Percentiles rank a stretch among this genome's conserved stretches.
These are phyloP conservation scores for Claviceps paspali DNA, from an alignment of 2,329 filamentous ascomycete species.

Conservation along the genomic window DNA sequence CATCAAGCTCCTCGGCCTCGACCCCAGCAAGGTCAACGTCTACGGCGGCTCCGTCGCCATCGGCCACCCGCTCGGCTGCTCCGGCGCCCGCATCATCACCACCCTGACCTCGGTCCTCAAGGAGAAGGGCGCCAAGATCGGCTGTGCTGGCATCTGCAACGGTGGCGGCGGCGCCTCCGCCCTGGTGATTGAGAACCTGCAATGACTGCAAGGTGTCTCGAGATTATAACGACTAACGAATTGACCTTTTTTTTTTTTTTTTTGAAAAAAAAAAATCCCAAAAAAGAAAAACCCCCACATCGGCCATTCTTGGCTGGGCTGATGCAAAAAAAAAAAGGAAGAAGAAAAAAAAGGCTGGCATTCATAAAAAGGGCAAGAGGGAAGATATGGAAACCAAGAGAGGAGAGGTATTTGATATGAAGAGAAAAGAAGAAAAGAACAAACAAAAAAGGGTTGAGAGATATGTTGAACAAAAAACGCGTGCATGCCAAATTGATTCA, in stretches of 20 bases:
- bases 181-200: conserved; percentile 68
- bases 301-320: no score
- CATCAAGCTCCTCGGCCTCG: conserved; percentile 73
- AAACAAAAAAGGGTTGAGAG: no score
- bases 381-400: no score
- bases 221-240: conserved; percentile 5
- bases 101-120: conserved; percentile 79
- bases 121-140: conserved; percentile 87
- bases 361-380: no score
- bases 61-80: conserved; percentile 86
- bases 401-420: no score
- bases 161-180: conserved; percentile 92
- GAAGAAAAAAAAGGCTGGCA: not conserved
- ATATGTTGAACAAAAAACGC: no score
- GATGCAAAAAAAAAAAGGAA: not conserved
- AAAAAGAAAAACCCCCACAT: not conserved
- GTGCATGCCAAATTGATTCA: no score
- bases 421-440: no score
- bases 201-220: conserved; percentile 32
- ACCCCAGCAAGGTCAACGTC: conserved; percentile 80
- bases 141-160: conserved; percentile 92
- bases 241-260: no score
- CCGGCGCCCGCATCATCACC: conserved; percentile 82
- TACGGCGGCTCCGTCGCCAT: conserved; percentile 92
- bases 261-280: not conserved